Evolutionary conservation across 108 stramenopile genomes (phyloP).

Genomic region (Cylindrotheca closterium): DNA sequence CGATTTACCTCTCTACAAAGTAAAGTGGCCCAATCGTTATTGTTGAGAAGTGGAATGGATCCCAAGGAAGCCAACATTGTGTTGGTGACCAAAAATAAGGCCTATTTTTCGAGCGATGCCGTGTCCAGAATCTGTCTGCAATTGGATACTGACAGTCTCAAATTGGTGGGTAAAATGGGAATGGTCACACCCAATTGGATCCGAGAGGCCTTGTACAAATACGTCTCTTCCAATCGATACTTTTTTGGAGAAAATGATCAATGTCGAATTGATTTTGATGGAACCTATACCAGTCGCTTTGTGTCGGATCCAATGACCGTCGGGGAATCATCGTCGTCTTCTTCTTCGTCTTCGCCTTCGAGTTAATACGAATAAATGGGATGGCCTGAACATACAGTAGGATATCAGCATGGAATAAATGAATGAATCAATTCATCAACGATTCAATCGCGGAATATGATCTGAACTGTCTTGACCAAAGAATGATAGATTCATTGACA

Average conservation of each 20-base stretch:
- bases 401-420: neutral
- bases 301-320: conserved; percentile 34
- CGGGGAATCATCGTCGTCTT: too few relatives aligned
- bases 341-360: too few relatives aligned
- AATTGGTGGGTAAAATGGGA: conserved; percentile 23
- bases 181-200: conserved; percentile 39
- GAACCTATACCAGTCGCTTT: conserved; percentile 30
- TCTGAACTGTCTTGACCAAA: too few relatives aligned
- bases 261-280: conserved; percentile 63
- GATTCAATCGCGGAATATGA: too few relatives aligned
- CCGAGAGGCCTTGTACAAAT: conserved; percentile 52
- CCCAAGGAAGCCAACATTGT: conserved; percentile 16
- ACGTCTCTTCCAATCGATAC: conserved; percentile 53
- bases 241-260: conserved; percentile 49
- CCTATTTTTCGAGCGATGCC: conserved; percentile 29
- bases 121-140: conserved; percentile 20
- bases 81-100: conserved; percentile 7
- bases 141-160: conserved; percentile 6
- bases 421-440: neutral
- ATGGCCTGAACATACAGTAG: neutral
- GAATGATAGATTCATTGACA: too few relatives aligned
- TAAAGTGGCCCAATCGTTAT: conserved; percentile 33
- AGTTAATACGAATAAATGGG: too few relatives aligned
- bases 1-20: conserved; percentile 40
- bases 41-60: conserved; percentile 25